Percentiles rank a stretch among this genome's conserved stretches.
These are phyloP conservation scores for Pseudocercospora cruenta DNA, from an alignment of 2,329 filamentous ascomycete genomes.

Conservation along the genomic window DNA sequence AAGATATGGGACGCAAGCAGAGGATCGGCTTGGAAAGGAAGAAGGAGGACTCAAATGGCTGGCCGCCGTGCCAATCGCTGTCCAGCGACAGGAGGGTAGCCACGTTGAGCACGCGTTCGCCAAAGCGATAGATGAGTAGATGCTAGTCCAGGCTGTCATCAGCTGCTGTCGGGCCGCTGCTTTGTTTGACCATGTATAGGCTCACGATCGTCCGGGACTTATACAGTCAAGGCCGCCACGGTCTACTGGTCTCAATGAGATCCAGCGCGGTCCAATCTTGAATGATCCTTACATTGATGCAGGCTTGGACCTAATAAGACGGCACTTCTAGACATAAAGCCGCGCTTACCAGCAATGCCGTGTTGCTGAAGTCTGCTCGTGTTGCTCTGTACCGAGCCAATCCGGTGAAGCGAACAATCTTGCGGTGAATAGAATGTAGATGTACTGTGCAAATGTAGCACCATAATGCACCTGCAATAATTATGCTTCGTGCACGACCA, in stretches of 20 bases:
- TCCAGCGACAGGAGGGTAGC: background rate
- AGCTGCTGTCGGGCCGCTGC: conserved; percentile 16
- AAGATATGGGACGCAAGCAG: conserved; percentile 1
- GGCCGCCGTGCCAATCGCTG: background rate
- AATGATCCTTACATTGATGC: background rate
- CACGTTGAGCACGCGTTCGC: background rate
- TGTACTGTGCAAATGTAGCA: background rate
- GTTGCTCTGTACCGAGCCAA: background rate
- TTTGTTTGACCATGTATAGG: conserved; percentile 1
- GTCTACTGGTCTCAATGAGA: background rate
- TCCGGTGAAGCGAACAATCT: background rate
- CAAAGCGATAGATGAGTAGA: background rate
- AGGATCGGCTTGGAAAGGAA: background rate
- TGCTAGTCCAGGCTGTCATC: conserved; percentile 15
- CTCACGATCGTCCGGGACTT: background rate
- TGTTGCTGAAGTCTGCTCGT: background rate
- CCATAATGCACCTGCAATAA: too few relatives aligned
- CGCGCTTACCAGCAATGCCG: background rate
- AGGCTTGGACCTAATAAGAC: background rate
- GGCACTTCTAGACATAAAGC: background rate
- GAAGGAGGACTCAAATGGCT: background rate
- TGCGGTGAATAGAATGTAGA: background rate
- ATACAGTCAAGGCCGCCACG: background rate
- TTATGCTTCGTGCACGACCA: too few relatives aligned
- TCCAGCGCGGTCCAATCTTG: background rate